phyloP scores from a whole-genome alignment of 345 rosid species.

The Microcos paniculata region DNA sequence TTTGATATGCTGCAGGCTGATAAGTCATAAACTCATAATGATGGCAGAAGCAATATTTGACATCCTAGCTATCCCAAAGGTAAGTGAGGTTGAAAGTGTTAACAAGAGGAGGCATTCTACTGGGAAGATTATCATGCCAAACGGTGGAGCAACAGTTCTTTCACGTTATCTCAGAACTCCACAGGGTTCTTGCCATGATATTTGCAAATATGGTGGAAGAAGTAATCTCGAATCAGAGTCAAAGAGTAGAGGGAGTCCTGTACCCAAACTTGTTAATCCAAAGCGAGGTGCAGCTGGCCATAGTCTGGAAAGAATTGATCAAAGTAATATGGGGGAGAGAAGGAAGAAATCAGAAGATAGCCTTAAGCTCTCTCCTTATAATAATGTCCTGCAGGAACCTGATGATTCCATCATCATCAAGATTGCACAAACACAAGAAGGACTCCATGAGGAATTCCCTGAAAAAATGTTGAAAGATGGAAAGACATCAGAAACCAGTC shows the following conservation, averaged over 20 bases:
- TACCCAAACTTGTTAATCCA: conserved; percentile 13
- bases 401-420: background rate
- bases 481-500: background rate
- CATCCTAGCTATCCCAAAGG: conserved; percentile 8
- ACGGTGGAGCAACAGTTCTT: conserved; percentile 28
- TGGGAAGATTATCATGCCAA: conserved; percentile 35
- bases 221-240: conserved; percentile 30
- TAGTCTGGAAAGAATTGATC: background rate
- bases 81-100: conserved; percentile 24
- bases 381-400: background rate
- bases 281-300: background rate
- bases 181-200: conserved; percentile 73
- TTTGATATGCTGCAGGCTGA: conserved; percentile 23
- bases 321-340: conserved; percentile 1
- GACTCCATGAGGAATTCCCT: background rate
- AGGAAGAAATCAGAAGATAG: background rate
- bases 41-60: conserved; percentile 34
- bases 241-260: conserved; percentile 30
- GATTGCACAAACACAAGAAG: background rate
- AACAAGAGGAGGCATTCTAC: conserved; percentile 44
- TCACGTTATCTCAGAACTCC: conserved; percentile 69
- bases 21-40: conserved; percentile 4
- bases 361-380: background rate
- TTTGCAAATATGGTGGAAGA: conserved; percentile 61
- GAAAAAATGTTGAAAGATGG: background rate